Evolutionary conservation across 2,329 filamentous ascomycete species (phyloP), one percentile per base, ranked within the genome.

Genomic region (Pseudogymnoascus sp.): DNA sequence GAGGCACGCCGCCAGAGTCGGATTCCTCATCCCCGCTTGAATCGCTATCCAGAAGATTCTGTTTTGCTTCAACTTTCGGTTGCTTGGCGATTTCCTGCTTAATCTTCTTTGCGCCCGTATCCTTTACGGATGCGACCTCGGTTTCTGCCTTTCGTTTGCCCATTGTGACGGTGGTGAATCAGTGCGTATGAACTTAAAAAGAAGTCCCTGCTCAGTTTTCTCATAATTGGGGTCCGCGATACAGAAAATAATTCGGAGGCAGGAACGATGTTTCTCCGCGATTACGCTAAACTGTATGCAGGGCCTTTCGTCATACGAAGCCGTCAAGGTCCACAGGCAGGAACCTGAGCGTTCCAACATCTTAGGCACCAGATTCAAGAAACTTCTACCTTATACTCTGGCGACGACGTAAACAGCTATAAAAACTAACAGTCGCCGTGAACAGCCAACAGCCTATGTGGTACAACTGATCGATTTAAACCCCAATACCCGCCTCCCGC

Each of bases 21-120:
- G 72, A 73, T 26, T 75, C 73, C 50, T 72, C 68, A 10, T 73
- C 73, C 15, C 68, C 70, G 46, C 69, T 66, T 4, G 75, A 73
- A 64, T 75, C 73, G 44, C 74, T 75, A 63, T 85, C 83, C 59
- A 88, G 79, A 33, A 86, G 75, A 31, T 72, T 76, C 70, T 79
- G 59, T 29, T 62, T 63, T 29, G 31, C 59, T 29, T 21, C n/a
- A 73, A 60, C 53, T 62, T 71, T 35, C 35, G 65, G 44, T 59
- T 70, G 69, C 35, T 40, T n/a, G 60, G 42, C 9, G 56, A 63
- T 10, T 17, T 29, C 46, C n/a, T 69, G 68, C 62, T 72, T 74
- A 29, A 60, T 23, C 59, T 74, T 74, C 62, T 73, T 74, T 56
- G 50, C 65, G 5, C 65, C 59, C 10, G 21, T 35, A 42, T 42